These are phyloP conservation scores for Delonix regia DNA, from an alignment of 306 rosid genomes.

Conservation along the genomic window DNA sequence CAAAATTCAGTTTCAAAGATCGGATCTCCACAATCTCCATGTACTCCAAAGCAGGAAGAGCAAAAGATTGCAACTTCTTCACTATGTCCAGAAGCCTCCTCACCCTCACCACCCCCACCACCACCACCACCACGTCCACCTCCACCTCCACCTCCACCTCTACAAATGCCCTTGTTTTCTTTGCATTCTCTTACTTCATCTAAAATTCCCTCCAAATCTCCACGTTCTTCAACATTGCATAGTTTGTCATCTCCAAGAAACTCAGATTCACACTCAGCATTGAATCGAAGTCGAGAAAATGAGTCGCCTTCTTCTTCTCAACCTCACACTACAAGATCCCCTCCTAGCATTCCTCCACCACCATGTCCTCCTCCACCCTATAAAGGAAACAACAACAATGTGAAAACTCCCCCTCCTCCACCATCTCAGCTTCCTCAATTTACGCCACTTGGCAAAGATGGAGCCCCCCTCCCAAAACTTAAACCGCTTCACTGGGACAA, in stretches of 20 bases:
- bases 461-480: constrained; percentile 74
- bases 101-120: constrained; percentile 46
- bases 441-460: constrained; percentile 80
- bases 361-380: constrained; percentile 80
- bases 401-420: constrained; percentile 80
- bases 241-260: constrained; percentile 58
- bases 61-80: constrained; percentile 31
- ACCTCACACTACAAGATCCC: constrained; percentile 39
- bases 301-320: constrained; percentile 43
- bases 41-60: constrained; percentile 36
- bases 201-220: constrained; percentile 55
- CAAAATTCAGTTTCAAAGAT: constrained; percentile 36
- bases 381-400: constrained; percentile 35
- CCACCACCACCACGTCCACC: constrained; percentile 62
- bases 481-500: constrained; percentile 99
- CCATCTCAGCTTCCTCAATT: constrained; percentile 70
- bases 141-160: constrained; percentile 50
- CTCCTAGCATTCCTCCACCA: constrained; percentile 70
- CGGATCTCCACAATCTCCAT: constrained; percentile 40
- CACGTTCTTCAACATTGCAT: constrained; percentile 55
- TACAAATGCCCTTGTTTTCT: constrained; percentile 42
- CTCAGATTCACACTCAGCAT: constrained; percentile 48
- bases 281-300: constrained; percentile 45
- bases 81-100: constrained; percentile 35
- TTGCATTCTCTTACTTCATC: constrained; percentile 54